phyloP scores from a whole-genome alignment of 331 rosid species.

The Prunus yedoensis region DNA sequence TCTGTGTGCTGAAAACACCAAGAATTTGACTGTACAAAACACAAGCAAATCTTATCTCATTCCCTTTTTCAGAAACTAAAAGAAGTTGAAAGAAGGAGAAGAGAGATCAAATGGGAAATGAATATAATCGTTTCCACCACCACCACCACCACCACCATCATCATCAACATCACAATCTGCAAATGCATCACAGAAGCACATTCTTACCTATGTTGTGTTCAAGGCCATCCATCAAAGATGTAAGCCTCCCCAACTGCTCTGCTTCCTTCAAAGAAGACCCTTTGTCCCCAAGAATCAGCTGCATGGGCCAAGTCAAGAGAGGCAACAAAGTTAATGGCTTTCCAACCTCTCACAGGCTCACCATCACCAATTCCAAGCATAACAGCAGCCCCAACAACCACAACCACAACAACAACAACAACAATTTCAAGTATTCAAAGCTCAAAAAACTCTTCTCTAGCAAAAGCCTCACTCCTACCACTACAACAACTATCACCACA shows the following conservation, averaged over 20 bases:
- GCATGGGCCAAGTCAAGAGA: conserved; percentile 96
- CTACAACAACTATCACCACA: conserved; percentile 11
- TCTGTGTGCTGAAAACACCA: background rate
- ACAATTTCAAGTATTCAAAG: conserved; percentile 56
- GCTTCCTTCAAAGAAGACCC: conserved; percentile 49
- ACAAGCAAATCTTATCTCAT: background rate
- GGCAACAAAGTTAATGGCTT: conserved; percentile 68
- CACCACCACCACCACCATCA: conserved; percentile 36
- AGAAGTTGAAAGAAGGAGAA: background rate
- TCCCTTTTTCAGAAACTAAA: background rate
- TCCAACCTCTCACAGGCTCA: conserved; percentile 43
- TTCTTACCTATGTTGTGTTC: conserved; percentile 93
- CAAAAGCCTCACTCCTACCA: conserved; percentile 36
- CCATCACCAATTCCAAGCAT: conserved; percentile 25
- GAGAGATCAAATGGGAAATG: conserved; percentile 39
- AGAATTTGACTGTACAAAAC: background rate
- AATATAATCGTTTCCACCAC: conserved; percentile 39
- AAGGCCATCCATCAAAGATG: conserved; percentile 69
- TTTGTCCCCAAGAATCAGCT: conserved; percentile 80
- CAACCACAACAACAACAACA: conserved; percentile 13
- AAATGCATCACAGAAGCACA: conserved; percentile 39
- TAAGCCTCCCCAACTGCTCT: conserved; percentile 42
- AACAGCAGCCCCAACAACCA: conserved; percentile 12
- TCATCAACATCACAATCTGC: conserved; percentile 18
- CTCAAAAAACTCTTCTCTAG: conserved; percentile 72